Percentiles rank a stretch among this genome's conserved stretches.
Evolutionary conservation across 148 eudicot species (phyloP).

Genomic region (Fagopyrum esculentum): DNA sequence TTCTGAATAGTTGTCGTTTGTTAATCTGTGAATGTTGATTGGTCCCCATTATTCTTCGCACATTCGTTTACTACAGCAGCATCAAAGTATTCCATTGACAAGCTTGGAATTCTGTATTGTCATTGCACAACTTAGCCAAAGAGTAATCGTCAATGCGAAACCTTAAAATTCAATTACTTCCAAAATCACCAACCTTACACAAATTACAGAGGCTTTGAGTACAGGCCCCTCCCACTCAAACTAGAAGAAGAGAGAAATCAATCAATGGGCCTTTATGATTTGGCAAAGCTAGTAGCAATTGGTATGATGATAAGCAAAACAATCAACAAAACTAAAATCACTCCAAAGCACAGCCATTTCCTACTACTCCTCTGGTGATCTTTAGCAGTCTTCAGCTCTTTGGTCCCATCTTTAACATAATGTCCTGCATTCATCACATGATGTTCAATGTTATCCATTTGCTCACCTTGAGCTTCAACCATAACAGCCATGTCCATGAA

Average conservation of each 20-base stretch:
- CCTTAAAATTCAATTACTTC: no score
- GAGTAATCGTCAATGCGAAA: no score
- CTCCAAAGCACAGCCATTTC: constrained; percentile 64
- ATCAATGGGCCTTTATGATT: background rate
- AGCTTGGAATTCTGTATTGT: no score
- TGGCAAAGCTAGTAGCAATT: constrained; percentile 50
- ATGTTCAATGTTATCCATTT: constrained; percentile 85
- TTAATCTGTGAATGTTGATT: no score
- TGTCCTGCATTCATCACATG: constrained; percentile 72
- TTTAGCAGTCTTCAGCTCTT: constrained; percentile 63
- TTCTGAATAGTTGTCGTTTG: no score
- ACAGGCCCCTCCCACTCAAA: background rate
- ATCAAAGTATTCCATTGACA: no score
- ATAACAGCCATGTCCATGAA: constrained; percentile 94
- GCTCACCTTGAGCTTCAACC: constrained; percentile 92
- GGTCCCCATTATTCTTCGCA: no score
- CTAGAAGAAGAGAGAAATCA: background rate
- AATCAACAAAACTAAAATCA: constrained; percentile 50
- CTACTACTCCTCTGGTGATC: constrained; percentile 63
- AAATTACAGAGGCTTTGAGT: constrained; percentile 2
- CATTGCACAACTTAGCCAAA: no score
- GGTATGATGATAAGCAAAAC: constrained; percentile 55
- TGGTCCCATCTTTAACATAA: constrained; percentile 57
- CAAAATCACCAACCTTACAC: background rate
- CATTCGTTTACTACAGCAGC: no score